phyloP scores from a whole-genome alignment of 331 rosid genomes.

The Stylosanthes scabra region DNA sequence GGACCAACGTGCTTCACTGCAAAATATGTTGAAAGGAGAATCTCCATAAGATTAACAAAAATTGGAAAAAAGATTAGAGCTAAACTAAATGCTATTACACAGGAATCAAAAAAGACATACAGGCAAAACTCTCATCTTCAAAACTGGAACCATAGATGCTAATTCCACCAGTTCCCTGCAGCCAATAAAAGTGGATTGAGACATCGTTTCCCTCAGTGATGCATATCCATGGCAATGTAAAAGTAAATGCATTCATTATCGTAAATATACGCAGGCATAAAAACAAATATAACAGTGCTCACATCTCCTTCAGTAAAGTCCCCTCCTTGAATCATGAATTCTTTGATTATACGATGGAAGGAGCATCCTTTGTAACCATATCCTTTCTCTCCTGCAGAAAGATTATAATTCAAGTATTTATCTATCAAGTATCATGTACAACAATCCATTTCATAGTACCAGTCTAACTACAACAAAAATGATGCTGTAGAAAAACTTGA shows the following conservation, averaged over 20 bases:
- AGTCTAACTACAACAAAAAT: conserved; percentile 15
- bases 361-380: conserved; percentile 93
- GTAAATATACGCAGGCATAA: not conserved
- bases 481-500: conserved; percentile 10
- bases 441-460: conserved; percentile 30
- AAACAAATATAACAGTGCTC: conserved; percentile 35
- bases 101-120: conserved; percentile 53
- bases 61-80: not conserved
- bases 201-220: not conserved
- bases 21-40: conserved; percentile 39
- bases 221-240: conserved; percentile 22
- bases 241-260: conserved; percentile 18
- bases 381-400: conserved; percentile 86
- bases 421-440: conserved; percentile 20
- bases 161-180: conserved; percentile 92
- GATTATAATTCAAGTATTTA: conserved; percentile 13
- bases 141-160: conserved; percentile 89
- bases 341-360: conserved; percentile 92
- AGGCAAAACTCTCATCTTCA: conserved; percentile 73
- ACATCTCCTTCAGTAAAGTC: conserved; percentile 94
- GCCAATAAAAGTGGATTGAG: conserved; percentile 40
- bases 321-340: conserved; percentile 98
- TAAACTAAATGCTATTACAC: conserved; percentile 20
- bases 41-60: conserved; percentile 15
- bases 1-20: conserved; percentile 96